These are phyloP conservation scores for Musa itinerans DNA, from an alignment of 176 grass and related monocot genomes.

Conservation along the genomic window DNA sequence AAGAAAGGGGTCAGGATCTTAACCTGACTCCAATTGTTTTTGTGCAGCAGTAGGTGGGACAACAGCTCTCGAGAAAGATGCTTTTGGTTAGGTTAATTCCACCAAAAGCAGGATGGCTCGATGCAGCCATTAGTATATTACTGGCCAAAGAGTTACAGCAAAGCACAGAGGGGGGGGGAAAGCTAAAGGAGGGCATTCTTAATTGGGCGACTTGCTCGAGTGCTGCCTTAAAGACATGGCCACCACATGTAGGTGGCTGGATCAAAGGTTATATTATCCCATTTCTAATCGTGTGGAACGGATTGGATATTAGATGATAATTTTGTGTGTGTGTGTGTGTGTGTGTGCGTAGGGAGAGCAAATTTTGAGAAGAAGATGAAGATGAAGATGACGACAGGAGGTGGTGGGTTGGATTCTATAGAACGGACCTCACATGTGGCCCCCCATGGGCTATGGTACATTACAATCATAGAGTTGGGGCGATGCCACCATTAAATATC, in stretches of 20 bases:
- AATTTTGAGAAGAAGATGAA: background rate
- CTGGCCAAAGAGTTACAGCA: background rate
- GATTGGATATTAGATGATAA: too few species aligned
- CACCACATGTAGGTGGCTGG: background rate
- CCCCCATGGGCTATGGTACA: conserved; percentile 29
- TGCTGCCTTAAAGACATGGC: background rate
- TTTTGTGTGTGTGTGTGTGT: too few species aligned
- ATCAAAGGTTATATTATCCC: too few species aligned
- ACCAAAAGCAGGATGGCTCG: too few species aligned
- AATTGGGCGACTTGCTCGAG: background rate
- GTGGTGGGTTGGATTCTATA: conserved; percentile 4
- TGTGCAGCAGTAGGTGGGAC: too few species aligned
- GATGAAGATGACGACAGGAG: background rate
- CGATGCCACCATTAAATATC: conserved; percentile 20
- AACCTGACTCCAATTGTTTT: too few species aligned
- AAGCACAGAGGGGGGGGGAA: background rate
- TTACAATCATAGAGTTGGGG: conserved; percentile 39
- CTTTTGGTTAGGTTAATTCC: too few species aligned
- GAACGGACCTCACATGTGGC: conserved; percentile 25
- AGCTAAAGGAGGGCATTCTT: background rate
- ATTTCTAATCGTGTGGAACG: too few species aligned
- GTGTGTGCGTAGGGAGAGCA: too few species aligned
- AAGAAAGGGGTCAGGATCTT: too few species aligned
- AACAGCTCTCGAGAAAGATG: too few species aligned
- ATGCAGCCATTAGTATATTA: background rate